Percentiles rank a stretch among this genome's conserved stretches.
Evolutionary conservation across 257 asterid species (phyloP).

Genomic region (Asclepias syriaca): DNA sequence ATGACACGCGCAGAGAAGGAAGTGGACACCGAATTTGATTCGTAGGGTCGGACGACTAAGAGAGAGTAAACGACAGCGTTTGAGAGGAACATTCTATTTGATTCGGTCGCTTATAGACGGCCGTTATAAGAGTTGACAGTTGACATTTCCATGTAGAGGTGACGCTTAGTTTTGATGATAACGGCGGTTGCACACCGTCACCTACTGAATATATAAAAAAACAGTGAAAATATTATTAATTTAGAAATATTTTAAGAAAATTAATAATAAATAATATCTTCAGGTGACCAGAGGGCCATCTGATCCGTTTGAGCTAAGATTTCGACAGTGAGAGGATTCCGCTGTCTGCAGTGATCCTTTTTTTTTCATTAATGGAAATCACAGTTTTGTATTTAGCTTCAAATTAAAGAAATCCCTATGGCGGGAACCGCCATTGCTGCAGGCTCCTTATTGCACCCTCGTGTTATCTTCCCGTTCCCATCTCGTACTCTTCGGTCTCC

Average conservation of each 20-base stretch:
- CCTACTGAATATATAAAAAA: too few relatives aligned
- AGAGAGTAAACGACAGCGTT: neutral
- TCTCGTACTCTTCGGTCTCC: neutral
- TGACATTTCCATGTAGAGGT: neutral
- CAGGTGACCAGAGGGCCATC: too few relatives aligned
- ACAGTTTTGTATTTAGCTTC: neutral
- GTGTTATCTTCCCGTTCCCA: neutral
- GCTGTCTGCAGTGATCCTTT: too few relatives aligned
- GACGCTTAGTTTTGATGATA: constrained; percentile 10
- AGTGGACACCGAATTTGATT: neutral
- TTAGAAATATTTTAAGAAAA: too few relatives aligned
- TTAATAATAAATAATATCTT: too few relatives aligned
- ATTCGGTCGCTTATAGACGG: neutral
- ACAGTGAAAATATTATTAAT: too few relatives aligned
- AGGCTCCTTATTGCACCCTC: constrained; percentile 1
- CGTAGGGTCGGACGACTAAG: neutral
- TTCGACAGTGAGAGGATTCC: too few relatives aligned
- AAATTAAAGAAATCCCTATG: neutral
- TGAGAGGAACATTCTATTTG: neutral
- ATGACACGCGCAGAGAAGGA: neutral
- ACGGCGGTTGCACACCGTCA: too few relatives aligned
- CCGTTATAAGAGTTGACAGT: constrained; percentile 1
- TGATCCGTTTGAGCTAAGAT: too few relatives aligned
- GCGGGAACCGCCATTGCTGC: constrained; percentile 6
- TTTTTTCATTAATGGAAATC: neutral